These are phyloP conservation scores for Prunus davidiana DNA, from an alignment of 306 rosid species.

Conservation along the genomic window DNA sequence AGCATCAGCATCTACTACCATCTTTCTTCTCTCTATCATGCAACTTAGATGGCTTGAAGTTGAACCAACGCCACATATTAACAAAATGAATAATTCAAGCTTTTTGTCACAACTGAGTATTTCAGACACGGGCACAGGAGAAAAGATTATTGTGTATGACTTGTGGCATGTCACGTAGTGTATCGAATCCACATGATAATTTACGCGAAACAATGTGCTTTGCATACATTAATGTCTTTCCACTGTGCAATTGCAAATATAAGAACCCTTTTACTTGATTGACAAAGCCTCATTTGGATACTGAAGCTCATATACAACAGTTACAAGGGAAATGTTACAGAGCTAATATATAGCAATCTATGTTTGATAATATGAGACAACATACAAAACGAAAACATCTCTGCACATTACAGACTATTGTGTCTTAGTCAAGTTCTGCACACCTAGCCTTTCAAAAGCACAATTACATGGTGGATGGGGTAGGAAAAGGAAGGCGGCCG, in stretches of 20 bases:
- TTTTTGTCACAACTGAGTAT: background rate
- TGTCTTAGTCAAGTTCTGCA: background rate
- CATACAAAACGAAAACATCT: conserved; percentile 2
- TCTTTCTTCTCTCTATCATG: background rate
- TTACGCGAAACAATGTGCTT: too few species aligned
- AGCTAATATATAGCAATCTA: background rate
- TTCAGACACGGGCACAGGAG: too few species aligned
- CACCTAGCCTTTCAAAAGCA: conserved; percentile 2
- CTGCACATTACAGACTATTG: conserved; percentile 4
- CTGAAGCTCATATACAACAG: conserved; percentile 16
- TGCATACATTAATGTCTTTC: background rate
- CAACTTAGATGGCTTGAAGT: conserved; percentile 14
- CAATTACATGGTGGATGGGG: background rate
- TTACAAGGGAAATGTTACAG: background rate
- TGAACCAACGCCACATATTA: background rate
- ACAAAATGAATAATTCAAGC: background rate
- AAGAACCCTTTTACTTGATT: background rate
- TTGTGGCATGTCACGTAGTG: too few species aligned
- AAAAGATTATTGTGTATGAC: too few species aligned
- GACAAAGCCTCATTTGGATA: background rate
- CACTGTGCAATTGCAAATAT: background rate
- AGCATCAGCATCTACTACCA: conserved; percentile 5
- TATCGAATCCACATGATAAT: too few species aligned
- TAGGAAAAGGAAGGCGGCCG: conserved; percentile 17
- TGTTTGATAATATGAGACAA: conserved; percentile 6